Base-by-base conservation (phyloP, 768 basidiomycete species). In the Daedaleopsis nitida region DNA sequence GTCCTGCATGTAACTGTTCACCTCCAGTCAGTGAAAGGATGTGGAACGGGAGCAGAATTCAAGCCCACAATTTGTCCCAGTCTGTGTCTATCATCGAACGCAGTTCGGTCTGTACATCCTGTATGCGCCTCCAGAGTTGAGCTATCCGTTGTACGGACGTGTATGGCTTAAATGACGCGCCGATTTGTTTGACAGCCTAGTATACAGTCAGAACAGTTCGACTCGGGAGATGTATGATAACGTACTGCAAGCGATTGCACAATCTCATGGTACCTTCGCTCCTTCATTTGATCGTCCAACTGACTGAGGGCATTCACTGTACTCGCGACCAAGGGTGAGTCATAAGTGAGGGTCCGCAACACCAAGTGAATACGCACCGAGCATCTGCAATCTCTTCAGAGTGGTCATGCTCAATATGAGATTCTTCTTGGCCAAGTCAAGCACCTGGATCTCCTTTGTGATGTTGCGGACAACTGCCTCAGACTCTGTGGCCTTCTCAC, bases 401-500 rank as follows among this genome's bases (percentile, higher is more conserved):
- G 88, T 88, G 7, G 91, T 96, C 86, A 98, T 95, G 68, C 91
- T 92, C 24, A 85, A 76, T 19, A 92, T 88, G 52, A 99, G 82
- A 70, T 98, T 97, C 76, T 87, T 89, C 83, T 98, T 98, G 17
- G 94, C 95, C 38, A 91, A 77, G 73, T 98, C 97, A 35, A 99
- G 81, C 5, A 90, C 85, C 72, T 98, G 96, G 51, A 99, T 98
- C 74, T 99, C 97, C 65, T 92, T 90, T 2, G 97, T 99, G 65
- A 98, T 97, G 66, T 93, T 87, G 55, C 91, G 83, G 24, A 98
- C 97, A 51, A 98, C 93, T 1, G 94, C 94, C 69, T 98, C 97
- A 3, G 94, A 95, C 72, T 99, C 97, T 1, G 94, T 92, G 0
- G 96, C 95, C 71, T 98, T 98, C 75, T 98, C 95, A 47, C 94